Conservation (phyloP, 2,329 filamentous ascomycete species). For the Exophiala alcalophila region DNA sequence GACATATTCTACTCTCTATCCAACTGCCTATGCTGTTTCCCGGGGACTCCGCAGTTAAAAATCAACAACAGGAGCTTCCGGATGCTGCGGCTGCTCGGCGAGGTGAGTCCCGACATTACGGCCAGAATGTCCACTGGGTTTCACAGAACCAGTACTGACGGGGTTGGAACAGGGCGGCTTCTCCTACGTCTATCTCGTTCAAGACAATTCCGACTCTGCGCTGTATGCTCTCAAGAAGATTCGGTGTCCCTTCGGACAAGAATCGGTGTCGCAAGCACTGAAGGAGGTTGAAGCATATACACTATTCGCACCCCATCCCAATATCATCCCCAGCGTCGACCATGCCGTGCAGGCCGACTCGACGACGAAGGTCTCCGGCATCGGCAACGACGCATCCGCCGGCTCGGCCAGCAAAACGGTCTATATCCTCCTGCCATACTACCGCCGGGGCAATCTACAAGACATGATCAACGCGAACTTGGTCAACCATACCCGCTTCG, state of each 20-base stretch:
- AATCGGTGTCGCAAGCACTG: slow-evolving; percentile 90
- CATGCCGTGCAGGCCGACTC: slow-evolving; percentile 76
- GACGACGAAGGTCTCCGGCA: slow-evolving; percentile 53
- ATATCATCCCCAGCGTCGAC: slow-evolving; percentile 84
- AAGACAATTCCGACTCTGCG: slow-evolving; percentile 74
- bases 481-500: slow-evolving; percentile 89
- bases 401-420: slow-evolving; percentile 80
- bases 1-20: slow-evolving; percentile 89
- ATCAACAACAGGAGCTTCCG: slow-evolving; percentile 96
- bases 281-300: slow-evolving; percentile 97
- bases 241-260: slow-evolving; percentile 93
- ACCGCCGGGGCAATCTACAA: slow-evolving; percentile 89
- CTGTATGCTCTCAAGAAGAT: slow-evolving; percentile 98
- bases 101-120: no score
- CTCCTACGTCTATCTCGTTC: slow-evolving; percentile 97
- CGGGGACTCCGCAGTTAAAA: slow-evolving; percentile 86
- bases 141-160: no score
- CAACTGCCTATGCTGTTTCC: slow-evolving; percentile 95
- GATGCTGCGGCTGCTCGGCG: slow-evolving; percentile 86
- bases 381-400: slow-evolving; percentile 45
- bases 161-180: slow-evolving; percentile 82
- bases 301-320: slow-evolving; percentile 75
- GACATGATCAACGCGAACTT: slow-evolving; percentile 98
- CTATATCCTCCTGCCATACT: slow-evolving; percentile 94
- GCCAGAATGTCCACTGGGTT: no score